Base-by-base conservation (phyloP, 306 rosid species). In the Trifolium subterraneum region DNA sequence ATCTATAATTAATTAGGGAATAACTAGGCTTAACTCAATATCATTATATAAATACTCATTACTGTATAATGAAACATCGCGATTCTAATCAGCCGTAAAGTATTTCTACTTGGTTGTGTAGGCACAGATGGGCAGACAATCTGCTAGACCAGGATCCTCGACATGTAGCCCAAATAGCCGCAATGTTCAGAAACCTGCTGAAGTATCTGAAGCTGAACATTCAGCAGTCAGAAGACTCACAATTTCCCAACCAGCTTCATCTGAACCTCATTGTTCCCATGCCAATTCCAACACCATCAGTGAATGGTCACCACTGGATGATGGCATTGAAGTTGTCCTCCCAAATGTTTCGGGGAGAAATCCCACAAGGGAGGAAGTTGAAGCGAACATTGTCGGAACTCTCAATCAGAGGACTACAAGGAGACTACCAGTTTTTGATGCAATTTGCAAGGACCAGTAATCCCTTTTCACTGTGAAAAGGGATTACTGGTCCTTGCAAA, bases 281-380 rank as follows among this genome's bases (percentile, higher is more conserved):
- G 48, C 59, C 67, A 13, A 70, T 15, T 41, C 52, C 38, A 51
- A 31, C 10, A n/a, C 64, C 71, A 25, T 9, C 61, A 13, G 12
- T 13, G 79, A 85, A 39, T 93, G 98, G 97, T 93, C 88, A 39
- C 96, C 93, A 16, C 62, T 77, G 76, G 98, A 90, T 62, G 97
- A 93, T 71, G 81, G 76, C 75, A 90, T 89, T 77, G 79, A 72
- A 71, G 29, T 80, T 64, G 63, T 56, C 20, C 81, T 82, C 80
- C 88, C 88, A 25, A 13, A 48, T 74, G 64, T 69, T 68, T 75
- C 86, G 29, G 72, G 45, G 63, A 44, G 56, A 64, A 65, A 69
- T 74, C 72, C 83, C 38, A 70, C 86, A 62, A 79, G 85, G 83
- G 84, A 85, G 80, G 82, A 81, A 35, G 47, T 88, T 20, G 70